Evolutionary conservation across 2,329 filamentous ascomycete species (phyloP).

Genomic region (Corinectria fuckeliana): DNA sequence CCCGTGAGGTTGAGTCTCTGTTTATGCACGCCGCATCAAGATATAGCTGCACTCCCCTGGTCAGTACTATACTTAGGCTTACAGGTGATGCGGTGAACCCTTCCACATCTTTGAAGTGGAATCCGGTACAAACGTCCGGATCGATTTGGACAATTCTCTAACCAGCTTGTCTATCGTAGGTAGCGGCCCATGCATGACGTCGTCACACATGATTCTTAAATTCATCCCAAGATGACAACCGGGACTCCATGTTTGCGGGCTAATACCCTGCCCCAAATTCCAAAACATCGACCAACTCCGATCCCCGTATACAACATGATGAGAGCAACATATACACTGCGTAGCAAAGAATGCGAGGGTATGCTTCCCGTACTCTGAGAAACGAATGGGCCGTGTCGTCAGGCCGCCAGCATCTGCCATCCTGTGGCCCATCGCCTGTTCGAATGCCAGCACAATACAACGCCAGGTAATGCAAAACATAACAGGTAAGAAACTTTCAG

Average conservation of each 20-base stretch:
- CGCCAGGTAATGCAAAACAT: slow-evolving; percentile 28
- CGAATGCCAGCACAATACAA: slow-evolving; percentile 25
- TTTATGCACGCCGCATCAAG: background rate
- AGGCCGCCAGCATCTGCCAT: slow-evolving; percentile 23
- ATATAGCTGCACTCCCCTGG: background rate
- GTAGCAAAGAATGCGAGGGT: slow-evolving; percentile 12
- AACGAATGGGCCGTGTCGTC: slow-evolving; percentile 13
- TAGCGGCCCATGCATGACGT: slow-evolving; percentile 20
- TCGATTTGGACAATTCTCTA: slow-evolving; percentile 9
- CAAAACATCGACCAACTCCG: slow-evolving; percentile 23
- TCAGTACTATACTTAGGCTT: background rate
- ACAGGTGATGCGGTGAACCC: background rate
- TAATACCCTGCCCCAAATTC: background rate
- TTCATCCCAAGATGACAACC: slow-evolving; percentile 1
- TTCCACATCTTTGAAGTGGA: slow-evolving; percentile 3
- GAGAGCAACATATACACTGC: slow-evolving; percentile 22
- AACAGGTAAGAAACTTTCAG: background rate
- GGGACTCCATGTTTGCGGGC: slow-evolving; percentile 2
- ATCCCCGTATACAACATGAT: slow-evolving; percentile 23
- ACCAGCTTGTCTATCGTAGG: slow-evolving; percentile 3
- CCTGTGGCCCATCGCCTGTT: slow-evolving; percentile 21
- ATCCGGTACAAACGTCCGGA: background rate
- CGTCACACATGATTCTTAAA: slow-evolving; percentile 17
- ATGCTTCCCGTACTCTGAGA: slow-evolving; percentile 15
- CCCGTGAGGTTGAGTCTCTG: slow-evolving; percentile 2